Evolutionary conservation across 2,329 filamentous ascomycete genomes (phyloP), one percentile per base, ranked within the genome.

Genomic region (Pseudocercospora vitis): DNA sequence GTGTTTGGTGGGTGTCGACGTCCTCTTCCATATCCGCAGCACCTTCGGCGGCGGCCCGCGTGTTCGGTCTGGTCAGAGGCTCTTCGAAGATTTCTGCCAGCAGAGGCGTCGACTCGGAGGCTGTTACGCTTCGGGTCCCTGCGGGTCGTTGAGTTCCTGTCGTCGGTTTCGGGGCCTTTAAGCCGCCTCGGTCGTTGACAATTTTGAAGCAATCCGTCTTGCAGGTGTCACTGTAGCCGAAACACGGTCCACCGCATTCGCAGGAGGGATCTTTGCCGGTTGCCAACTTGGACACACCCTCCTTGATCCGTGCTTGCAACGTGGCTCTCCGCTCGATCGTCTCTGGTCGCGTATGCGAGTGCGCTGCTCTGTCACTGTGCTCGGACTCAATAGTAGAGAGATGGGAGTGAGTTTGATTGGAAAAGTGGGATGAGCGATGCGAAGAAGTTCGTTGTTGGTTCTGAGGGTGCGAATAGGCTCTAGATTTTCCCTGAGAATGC

Each of bases 211-310:
- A 85, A 55, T 85, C 81, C 19, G 74, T 73, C 1, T 82, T 82
- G 62, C 83, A 86, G 0, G 81, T 77, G 59, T 85, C 80, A 2
- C 81, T 82, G 59, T 81, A 80, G 0, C 83, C 83, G 60, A 80
- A 81, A 59, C 83, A 86, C 14, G 81, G 79, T 0, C 81, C 82
- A 48, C 78, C 71, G 50, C 81, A 76, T 56, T 83, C 80, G 60
- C 83, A 85, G 3, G 72, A 65, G 1, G 75, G 31, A 14, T 63
- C 57, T 26, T 58, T 59, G 7, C 62, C 63, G 7, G 63, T 66
- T 7, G 83, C 73, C 6, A 84, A 67, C 33, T 76, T 73, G 6
- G 74, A 76, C 18, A 84, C 68, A 23, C 71, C 72, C 5, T 65
- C 65, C 1, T 71, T 76, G 12, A 78, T 63, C 12, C 72, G 66